These are phyloP conservation scores for Acorus gramineus DNA, from an alignment of 106 monocot genomes.

Conservation along the genomic window DNA sequence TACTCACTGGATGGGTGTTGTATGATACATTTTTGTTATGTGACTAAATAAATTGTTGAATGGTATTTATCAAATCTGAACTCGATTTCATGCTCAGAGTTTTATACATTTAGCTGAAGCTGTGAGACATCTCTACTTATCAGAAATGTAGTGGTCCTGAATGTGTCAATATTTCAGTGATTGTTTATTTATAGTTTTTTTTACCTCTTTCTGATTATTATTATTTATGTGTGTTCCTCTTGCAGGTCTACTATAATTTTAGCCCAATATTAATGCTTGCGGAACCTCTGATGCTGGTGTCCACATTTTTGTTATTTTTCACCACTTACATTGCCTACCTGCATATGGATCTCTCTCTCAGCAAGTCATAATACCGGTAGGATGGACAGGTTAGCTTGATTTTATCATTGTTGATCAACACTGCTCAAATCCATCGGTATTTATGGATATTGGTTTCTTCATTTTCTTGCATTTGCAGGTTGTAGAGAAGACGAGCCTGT, in stretches of 20 bases:
- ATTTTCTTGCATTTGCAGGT: too few species aligned
- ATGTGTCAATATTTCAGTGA: not conserved
- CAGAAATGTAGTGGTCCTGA: too few species aligned
- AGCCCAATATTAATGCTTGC: constrained; percentile 69
- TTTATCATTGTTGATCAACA: not conserved
- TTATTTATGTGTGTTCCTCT: not conserved
- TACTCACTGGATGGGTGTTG: too few species aligned
- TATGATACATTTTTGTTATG: too few species aligned
- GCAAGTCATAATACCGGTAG: constrained; percentile 22
- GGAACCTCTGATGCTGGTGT: constrained; percentile 67
- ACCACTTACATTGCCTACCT: constrained; percentile 54
- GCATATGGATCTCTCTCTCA: constrained; percentile 61
- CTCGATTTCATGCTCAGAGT: too few species aligned
- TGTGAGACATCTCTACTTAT: too few species aligned
- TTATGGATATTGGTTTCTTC: too few species aligned
- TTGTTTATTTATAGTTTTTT: not conserved
- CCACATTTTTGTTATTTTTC: constrained; percentile 54
- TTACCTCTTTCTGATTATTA: not conserved
- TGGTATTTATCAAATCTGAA: too few species aligned
- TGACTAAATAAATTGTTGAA: too few species aligned
- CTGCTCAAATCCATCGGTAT: not conserved
- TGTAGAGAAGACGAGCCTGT: too few species aligned
- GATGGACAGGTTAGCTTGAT: not conserved
- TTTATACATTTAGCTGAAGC: too few species aligned
- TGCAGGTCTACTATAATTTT: constrained; percentile 72